Conservation (phyloP, 768 basidiomycete species). For the Russula ochroleuca region DNA sequence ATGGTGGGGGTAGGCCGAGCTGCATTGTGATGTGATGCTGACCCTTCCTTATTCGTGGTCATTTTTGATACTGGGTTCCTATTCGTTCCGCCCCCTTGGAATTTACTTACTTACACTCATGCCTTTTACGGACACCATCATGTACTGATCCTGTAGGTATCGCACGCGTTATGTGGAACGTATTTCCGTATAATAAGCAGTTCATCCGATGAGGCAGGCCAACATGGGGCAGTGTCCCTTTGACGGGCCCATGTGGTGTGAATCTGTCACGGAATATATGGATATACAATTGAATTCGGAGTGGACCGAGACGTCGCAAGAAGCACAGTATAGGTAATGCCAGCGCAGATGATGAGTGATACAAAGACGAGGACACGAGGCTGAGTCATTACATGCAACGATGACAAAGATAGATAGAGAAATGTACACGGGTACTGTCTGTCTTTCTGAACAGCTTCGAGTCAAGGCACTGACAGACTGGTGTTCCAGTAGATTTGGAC, state of each 20-base stretch:
- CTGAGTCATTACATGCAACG: no score
- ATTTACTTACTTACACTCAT: constrained; percentile 21
- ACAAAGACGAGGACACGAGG: no score
- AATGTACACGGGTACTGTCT: no score
- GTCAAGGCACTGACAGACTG: no score
- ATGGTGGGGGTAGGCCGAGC: constrained; percentile 34
- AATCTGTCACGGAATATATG: background rate
- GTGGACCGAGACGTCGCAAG: no score
- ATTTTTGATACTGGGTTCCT: background rate
- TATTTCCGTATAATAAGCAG: constrained; percentile 2
- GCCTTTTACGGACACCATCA: constrained; percentile 3
- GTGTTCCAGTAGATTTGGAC: no score
- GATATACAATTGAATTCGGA: background rate
- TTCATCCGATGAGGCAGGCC: background rate
- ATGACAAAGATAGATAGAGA: no score
- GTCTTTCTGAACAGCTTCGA: no score
- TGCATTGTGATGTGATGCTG: constrained; percentile 57
- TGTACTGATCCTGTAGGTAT: constrained; percentile 27
- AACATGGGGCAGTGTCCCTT: background rate
- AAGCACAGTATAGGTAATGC: no score
- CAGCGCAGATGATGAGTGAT: no score
- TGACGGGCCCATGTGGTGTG: background rate
- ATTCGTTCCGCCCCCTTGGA: constrained; percentile 7
- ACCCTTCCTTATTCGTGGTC: background rate
- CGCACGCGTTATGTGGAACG: constrained; percentile 11